Evolutionary conservation across 148 eudicot species (phyloP).

Genomic region (Agrostemma githago): DNA sequence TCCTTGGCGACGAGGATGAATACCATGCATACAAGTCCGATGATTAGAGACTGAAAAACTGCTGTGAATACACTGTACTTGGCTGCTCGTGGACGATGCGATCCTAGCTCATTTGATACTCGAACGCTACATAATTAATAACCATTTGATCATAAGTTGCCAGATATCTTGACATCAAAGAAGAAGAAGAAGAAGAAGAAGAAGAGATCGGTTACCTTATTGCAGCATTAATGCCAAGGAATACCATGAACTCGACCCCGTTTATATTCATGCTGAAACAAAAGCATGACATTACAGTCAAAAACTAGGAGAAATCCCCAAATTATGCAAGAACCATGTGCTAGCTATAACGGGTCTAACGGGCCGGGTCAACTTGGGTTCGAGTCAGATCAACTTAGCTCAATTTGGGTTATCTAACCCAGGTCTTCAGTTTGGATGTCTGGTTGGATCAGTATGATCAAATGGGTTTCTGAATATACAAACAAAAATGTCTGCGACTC

Average conservation of each 20-base stretch:
- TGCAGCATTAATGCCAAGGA: constrained; percentile 78
- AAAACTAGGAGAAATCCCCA: background rate
- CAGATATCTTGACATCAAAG: no score
- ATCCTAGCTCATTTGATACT: constrained; percentile 80
- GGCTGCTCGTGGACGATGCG: constrained; percentile 57
- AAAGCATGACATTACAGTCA: constrained; percentile 5
- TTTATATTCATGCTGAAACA: constrained; percentile 59
- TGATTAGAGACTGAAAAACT: constrained; percentile 60
- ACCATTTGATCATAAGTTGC: background rate
- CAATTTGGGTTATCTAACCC: no score
- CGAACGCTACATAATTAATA: constrained; percentile 41
- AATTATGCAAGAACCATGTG: background rate
- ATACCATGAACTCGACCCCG: constrained; percentile 65
- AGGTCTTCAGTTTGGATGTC: no score
- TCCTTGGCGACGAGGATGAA: constrained; percentile 40
- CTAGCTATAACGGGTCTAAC: no score
- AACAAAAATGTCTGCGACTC: constrained; percentile 8
- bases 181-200: background rate
- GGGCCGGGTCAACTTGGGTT: no score
- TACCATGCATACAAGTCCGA: constrained; percentile 56
- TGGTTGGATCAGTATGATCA: background rate
- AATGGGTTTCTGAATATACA: no score
- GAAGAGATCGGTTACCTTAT: constrained; percentile 46
- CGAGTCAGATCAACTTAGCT: no score
- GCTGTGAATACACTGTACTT: constrained; percentile 57